These are phyloP conservation scores for Articulospora tetracladia DNA, from an alignment of 495 filamentous ascomycete species.

Conservation along the genomic window DNA sequence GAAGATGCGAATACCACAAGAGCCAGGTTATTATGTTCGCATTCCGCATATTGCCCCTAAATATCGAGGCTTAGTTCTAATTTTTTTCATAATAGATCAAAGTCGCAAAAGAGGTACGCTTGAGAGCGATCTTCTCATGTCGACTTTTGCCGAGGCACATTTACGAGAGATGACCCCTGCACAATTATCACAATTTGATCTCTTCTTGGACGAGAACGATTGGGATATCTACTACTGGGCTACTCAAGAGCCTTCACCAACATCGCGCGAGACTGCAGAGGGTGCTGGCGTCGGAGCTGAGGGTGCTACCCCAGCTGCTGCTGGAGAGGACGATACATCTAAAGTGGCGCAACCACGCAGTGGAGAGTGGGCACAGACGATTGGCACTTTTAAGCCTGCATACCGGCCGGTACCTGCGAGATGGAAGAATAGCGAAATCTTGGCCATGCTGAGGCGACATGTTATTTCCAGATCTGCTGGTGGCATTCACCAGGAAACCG, in stretches of 20 bases:
- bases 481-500: slow-evolving; percentile 16
- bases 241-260: slow-evolving; percentile 68
- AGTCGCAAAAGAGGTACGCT: slow-evolving; percentile 95
- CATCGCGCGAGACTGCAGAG: slow-evolving; percentile 31
- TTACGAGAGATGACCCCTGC: slow-evolving; percentile 65
- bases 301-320: slow-evolving; percentile 9
- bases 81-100: slow-evolving; percentile 63
- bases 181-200: slow-evolving; percentile 82
- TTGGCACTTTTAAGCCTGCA: slow-evolving; percentile 89
- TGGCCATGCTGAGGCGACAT: slow-evolving; percentile 73
- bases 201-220: slow-evolving; percentile 97
- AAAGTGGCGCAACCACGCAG: slow-evolving; percentile 17
- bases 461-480: slow-evolving; percentile 42
- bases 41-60: slow-evolving; percentile 2
- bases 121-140: slow-evolving; percentile 91
- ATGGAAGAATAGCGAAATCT: slow-evolving; percentile 79
- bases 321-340: slow-evolving; percentile 23
- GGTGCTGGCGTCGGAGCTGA: slow-evolving; percentile 8
- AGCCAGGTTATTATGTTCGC: slow-evolving; percentile 85
- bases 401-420: slow-evolving; percentile 84
- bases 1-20: slow-evolving; percentile 82
- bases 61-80: not conserved
- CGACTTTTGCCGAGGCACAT: slow-evolving; percentile 84
- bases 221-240: slow-evolving; percentile 99
- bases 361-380: slow-evolving; percentile 96